phyloP scores from a whole-genome alignment of 441 rosid species.

The Macaranga tanarius region DNA sequence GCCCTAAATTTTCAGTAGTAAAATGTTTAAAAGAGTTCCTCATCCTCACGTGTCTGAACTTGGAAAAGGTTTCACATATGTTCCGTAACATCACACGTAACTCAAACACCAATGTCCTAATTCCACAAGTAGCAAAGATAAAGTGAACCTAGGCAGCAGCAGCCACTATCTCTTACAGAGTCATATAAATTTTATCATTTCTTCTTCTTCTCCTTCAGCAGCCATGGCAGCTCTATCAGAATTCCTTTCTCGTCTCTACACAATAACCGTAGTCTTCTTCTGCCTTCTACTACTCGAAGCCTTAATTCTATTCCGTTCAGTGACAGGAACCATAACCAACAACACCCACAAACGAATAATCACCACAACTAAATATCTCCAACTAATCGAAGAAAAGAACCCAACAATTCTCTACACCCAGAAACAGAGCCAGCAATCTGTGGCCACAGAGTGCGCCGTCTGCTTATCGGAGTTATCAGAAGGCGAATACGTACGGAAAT shows the following conservation, averaged over 20 bases:
- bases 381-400: constrained; percentile 37
- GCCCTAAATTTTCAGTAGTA: too few species aligned
- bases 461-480: constrained; percentile 44
- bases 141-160: too few species aligned
- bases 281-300: constrained; percentile 33
- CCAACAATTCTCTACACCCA: constrained; percentile 32
- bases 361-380: constrained; percentile 33
- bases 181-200: too few species aligned
- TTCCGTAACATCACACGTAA: too few species aligned
- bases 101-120: too few species aligned
- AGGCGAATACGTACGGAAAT: constrained; percentile 40
- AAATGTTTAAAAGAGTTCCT: too few species aligned
- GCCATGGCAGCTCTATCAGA: constrained; percentile 38
- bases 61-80: too few species aligned
- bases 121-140: too few species aligned
- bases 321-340: constrained; percentile 21
- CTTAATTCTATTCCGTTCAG: constrained; percentile 30
- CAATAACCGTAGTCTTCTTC: constrained; percentile 38
- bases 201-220: background rate
- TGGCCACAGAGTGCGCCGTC: constrained; percentile 39
- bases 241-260: constrained; percentile 34
- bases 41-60: too few species aligned
- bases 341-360: constrained; percentile 11
- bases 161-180: too few species aligned
- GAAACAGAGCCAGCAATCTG: constrained; percentile 2